Base-by-base conservation (phyloP, 2,329 filamentous ascomycete species). In the Claviceps arundinis region DNA sequence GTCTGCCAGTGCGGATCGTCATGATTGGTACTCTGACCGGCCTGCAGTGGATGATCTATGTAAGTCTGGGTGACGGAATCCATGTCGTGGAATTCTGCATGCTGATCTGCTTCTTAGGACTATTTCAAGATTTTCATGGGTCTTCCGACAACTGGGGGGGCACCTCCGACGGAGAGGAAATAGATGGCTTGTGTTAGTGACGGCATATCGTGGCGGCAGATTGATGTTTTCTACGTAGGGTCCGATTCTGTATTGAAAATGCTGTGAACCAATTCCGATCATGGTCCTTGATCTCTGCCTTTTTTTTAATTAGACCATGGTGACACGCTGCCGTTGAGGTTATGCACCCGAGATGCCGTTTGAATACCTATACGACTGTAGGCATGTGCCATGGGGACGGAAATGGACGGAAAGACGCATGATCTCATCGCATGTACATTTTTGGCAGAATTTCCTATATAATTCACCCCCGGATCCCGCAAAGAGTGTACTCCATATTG, bases 31-130 rank as follows among this genome's bases (percentile, higher is more conserved):
- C 81, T 30, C 67, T 85, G 62, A 94, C 87, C 19, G 88, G 87
- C 54, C 72, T 95, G 56, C 89, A 95, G 73, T 95, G 89, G 89
- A 88, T 94, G 84, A 93, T 90, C 66, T 93, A 90, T 71, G 85
- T 79, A 62, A 74, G 76, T 69, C n/a, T 48, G 3, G n/a, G 17
- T 19, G 13, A 26, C 13, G 22, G 19, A 13, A 4, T 13, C 4
- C n/a, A 16, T 13, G 3, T 2, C 16, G 17, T 6, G 2, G 13
- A 47, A 3, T 34, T 17, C 5, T 37, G 14, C 44, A 37, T 47
- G 44, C 44, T 47, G 11, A 47, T 34, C 17, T 19, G 50, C 6
- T 68, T 55, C 19, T 4, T 55, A 82, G 78, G 86, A 91, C 62
- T 89, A 85, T 59, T 90, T 90, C 77, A 91, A 93, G 78, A 87